phyloP scores from a whole-genome alignment of 192 early-diverging fungal species.

The Gonapodya prolifera region DNA sequence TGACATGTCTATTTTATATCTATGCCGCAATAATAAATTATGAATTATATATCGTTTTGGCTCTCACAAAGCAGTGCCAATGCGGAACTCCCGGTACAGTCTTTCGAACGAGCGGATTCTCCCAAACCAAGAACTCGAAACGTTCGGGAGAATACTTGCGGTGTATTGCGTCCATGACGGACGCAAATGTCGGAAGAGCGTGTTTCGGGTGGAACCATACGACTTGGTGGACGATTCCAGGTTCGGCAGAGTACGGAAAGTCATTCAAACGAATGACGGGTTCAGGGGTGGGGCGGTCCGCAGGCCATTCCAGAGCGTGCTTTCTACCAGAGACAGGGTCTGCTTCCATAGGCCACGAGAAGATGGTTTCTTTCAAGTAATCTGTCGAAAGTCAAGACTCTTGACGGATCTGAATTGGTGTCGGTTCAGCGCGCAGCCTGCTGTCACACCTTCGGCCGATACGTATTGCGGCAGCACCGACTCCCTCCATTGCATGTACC shows the following conservation, averaged over 20 bases:
- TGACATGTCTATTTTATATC: too few species aligned
- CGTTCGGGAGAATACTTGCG: background rate
- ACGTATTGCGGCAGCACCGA: background rate
- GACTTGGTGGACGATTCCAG: background rate
- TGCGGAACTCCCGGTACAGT: background rate
- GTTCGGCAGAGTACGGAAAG: background rate
- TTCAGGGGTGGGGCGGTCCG: background rate
- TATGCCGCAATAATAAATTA: too few species aligned
- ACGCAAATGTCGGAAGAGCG: background rate
- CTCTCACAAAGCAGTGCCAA: background rate
- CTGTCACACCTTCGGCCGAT: background rate
- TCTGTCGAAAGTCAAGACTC: background rate
- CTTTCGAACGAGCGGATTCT: background rate
- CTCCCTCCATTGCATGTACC: background rate
- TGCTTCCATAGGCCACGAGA: background rate
- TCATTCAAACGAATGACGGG: background rate
- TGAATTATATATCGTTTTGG: too few species aligned
- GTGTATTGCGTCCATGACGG: background rate
- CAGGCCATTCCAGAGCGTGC: background rate
- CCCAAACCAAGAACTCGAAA: background rate
- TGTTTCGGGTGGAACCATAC: background rate
- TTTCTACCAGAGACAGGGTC: background rate
- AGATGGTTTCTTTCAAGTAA: background rate
- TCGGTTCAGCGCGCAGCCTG: background rate
- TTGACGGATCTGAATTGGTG: background rate